Evolutionary conservation across 805 yeast genomes (phyloP), one percentile per base, ranked within the genome.

Genomic region (Metschnikowia arizonensis): DNA sequence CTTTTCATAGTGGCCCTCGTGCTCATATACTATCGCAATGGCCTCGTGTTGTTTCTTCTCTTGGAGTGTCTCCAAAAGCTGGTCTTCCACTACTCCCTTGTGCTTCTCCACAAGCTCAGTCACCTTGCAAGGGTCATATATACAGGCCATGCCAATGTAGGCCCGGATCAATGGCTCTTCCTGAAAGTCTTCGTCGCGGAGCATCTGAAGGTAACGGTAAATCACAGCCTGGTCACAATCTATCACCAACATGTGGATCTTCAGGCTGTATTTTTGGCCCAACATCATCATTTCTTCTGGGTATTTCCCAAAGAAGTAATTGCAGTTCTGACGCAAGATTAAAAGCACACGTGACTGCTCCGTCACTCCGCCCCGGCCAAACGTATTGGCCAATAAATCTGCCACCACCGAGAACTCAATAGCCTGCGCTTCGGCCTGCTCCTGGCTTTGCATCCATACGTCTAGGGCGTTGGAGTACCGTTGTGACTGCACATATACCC

Each of bases 401-500:
- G 55, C 51, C 12, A 63, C 47, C 3, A 45, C 49, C 3, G 42
- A 33, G 7, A 48, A 38, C 5, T 30, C 54, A 3, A 40, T 19
- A 18, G 45, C 50, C 19, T 15, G 43, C 8, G 42, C 19, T 24
- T 50, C 49, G 23, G 46, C 45, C 37, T 47, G 33, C 42, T 52
- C 40, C 52, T 50, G 51, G 36, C 54, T 54, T 37, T 54, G 50
- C 19, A 79, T 48, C 82, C 87, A 78, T 1, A 79, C 65, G 40
- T 76, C 74, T 33, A 85, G 60, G 0, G 83, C 74, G 46, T 81
- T 74, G 2, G 79, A 63, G 48, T 69, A 77, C 41, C 67, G 73
- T 15, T 76, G 73, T 48, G 82, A 83, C 1, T 76, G 61, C 33
- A 76, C 63, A 57, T 82, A 85, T 3, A 86, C 53, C 40, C 74